Conservation (phyloP, 192 early-diverging fungal genomes). For the Paraglomus brasilianum region DNA sequence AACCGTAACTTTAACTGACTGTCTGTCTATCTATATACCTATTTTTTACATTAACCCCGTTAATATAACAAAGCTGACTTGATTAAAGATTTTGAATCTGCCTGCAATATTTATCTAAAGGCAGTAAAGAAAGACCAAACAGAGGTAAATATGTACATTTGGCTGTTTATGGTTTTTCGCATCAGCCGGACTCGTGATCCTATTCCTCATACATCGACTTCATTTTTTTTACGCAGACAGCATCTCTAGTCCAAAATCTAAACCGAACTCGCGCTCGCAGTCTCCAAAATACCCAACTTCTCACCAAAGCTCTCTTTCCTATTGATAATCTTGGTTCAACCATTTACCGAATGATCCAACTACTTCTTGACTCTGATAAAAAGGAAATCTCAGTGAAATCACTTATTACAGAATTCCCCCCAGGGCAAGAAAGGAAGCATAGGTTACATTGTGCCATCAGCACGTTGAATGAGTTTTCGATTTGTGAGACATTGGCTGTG, state of each 20-base stretch:
- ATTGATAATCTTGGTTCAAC: conserved; percentile 14
- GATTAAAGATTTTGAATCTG: background rate
- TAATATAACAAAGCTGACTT: background rate
- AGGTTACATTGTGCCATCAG: conserved; percentile 7
- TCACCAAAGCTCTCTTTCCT: conserved; percentile 7
- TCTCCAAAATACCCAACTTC: too few species aligned
- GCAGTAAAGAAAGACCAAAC: background rate
- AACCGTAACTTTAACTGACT: too few species aligned
- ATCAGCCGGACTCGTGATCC: too few species aligned
- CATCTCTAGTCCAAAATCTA: too few species aligned
- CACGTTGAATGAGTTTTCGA: conserved; percentile 2
- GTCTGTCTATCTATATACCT: too few species aligned
- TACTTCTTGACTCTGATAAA: background rate
- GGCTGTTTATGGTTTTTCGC: too few species aligned
- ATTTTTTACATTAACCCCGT: background rate
- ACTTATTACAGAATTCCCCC: conserved; percentile 21
- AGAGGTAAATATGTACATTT: conserved; percentile 9
- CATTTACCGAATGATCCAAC: background rate
- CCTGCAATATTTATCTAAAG: conserved; percentile 3
- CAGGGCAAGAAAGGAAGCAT: conserved; percentile 12
- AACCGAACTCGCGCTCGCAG: too few species aligned
- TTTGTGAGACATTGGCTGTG: background rate
- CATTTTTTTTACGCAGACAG: too few species aligned
- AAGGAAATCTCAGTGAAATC: conserved; percentile 8
- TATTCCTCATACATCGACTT: too few species aligned